Percentiles rank a stretch among this genome's conserved stretches.
phyloP scores from a whole-genome alignment of 192 early-diverging fungal species.

The Coemansia sp. region DNA sequence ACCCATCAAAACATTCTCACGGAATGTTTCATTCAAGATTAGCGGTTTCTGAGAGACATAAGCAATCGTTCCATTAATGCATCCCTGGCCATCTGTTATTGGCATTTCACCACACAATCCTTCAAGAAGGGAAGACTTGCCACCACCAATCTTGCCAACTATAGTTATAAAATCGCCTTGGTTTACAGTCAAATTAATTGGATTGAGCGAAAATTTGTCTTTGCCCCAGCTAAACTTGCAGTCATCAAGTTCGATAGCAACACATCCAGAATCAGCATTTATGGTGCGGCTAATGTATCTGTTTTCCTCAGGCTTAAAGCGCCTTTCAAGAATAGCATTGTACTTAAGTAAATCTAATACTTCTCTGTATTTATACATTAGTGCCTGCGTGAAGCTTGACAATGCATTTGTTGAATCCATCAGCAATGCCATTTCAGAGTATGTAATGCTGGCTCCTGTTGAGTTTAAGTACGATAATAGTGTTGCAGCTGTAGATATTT shows the following conservation, averaged over 20 bases:
- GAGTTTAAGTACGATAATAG: background rate
- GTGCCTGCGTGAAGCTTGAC: background rate
- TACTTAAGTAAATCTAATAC: background rate
- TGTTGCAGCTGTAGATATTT: background rate
- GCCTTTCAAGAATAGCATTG: background rate
- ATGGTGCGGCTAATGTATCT: background rate
- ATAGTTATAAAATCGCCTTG: slow-evolving; percentile 37
- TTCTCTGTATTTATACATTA: background rate
- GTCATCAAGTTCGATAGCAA: slow-evolving; percentile 4
- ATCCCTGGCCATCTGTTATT: slow-evolving; percentile 60
- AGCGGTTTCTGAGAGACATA: slow-evolving; percentile 42
- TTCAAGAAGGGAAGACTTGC: slow-evolving; percentile 57
- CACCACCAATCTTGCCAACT: slow-evolving; percentile 56
- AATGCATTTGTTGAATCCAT: background rate
- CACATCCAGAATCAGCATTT: background rate
- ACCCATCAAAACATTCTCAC: slow-evolving; percentile 43
- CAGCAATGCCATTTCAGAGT: background rate
- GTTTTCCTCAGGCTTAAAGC: slow-evolving; percentile 9
- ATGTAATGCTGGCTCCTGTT: background rate
- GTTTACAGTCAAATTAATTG: slow-evolving; percentile 9
- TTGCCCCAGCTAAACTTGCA: slow-evolving; percentile 27
- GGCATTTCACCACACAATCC: slow-evolving; percentile 76
- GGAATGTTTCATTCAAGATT: slow-evolving; percentile 44
- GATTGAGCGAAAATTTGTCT: slow-evolving; percentile 19
- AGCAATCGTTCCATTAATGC: slow-evolving; percentile 57